Percentiles rank a stretch among this genome's conserved stretches.
Evolutionary conservation across 176 grass and related monocot species (phyloP).

Genomic region (Musa itinerans): DNA sequence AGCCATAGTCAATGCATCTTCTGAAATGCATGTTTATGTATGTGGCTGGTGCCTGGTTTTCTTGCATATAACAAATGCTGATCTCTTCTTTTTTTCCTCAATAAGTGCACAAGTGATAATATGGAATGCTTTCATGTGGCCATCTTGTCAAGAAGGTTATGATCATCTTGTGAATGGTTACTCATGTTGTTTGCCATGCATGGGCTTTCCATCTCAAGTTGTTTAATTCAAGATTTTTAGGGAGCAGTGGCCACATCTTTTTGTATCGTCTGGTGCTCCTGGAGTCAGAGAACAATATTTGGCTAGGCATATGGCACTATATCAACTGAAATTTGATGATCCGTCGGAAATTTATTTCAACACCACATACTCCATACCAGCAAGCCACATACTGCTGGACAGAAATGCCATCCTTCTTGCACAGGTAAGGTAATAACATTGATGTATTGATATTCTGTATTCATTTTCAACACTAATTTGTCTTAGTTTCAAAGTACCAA

Average conservation of each 20-base stretch:
- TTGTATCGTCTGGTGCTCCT: conserved; percentile 28
- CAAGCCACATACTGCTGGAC: conserved; percentile 55
- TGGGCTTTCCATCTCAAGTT: not conserved
- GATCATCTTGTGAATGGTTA: conserved; percentile 1
- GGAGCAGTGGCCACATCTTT: conserved; percentile 58
- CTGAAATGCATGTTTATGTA: too few relatives aligned
- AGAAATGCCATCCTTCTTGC: conserved; percentile 38
- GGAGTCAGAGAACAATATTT: conserved; percentile 60
- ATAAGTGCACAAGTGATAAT: not conserved
- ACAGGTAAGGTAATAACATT: conserved; percentile 31
- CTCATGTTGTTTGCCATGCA: not conserved
- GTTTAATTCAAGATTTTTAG: conserved; percentile 29
- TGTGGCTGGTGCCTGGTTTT: too few relatives aligned
- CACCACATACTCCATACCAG: conserved; percentile 2
- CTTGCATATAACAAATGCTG: too few relatives aligned
- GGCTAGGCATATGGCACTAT: conserved; percentile 39
- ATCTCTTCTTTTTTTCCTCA: not conserved
- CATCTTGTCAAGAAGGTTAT: conserved; percentile 3
- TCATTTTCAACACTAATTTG: not conserved
- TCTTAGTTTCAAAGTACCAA: not conserved
- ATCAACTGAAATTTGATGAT: conserved; percentile 73
- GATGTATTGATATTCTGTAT: not conserved
- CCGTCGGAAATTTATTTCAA: conserved; percentile 24
- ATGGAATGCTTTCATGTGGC: not conserved
- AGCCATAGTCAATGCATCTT: too few relatives aligned